Evolutionary conservation across 2,329 filamentous ascomycete species (phyloP).

Genomic region (Fusarium hainanense): DNA sequence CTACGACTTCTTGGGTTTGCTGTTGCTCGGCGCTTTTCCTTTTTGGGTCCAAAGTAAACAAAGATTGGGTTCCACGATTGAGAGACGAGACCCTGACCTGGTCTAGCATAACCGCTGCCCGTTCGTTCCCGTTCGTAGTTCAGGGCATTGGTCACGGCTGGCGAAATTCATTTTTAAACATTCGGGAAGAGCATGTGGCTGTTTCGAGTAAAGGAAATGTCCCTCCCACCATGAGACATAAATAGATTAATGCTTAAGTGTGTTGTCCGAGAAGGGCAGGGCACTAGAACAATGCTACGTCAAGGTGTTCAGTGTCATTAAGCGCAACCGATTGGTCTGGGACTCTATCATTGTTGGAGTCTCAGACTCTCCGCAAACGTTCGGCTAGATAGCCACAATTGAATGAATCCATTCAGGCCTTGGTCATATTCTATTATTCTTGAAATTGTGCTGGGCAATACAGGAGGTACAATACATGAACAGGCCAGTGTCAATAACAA

Average conservation of each 20-base stretch:
- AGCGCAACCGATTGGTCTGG: slow-evolving; percentile 12
- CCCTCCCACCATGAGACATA: neutral
- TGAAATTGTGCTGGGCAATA: neutral
- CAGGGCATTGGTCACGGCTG: neutral
- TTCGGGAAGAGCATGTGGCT: neutral
- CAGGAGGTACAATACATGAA: neutral
- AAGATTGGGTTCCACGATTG: neutral
- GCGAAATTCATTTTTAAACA: neutral
- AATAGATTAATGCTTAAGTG: neutral
- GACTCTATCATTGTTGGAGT: neutral
- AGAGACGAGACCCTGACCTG: slow-evolving; percentile 12
- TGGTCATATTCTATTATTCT: neutral
- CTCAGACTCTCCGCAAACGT: neutral
- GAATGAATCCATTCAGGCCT: neutral
- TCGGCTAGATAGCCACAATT: neutral
- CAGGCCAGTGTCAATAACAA: neutral
- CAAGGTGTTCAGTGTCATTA: slow-evolving; percentile 20
- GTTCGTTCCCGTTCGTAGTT: slow-evolving; percentile 5
- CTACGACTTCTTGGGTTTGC: rapidly evolving
- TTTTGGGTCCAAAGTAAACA: slow-evolving; percentile 4
- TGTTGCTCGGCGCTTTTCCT: neutral
- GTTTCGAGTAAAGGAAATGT: neutral
- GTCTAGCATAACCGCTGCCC: slow-evolving; percentile 14
- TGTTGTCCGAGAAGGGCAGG: neutral
- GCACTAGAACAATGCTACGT: neutral